Conservation (phyloP, 2,329 filamentous ascomycete genomes). For the Colletotrichum sublineola region DNA sequence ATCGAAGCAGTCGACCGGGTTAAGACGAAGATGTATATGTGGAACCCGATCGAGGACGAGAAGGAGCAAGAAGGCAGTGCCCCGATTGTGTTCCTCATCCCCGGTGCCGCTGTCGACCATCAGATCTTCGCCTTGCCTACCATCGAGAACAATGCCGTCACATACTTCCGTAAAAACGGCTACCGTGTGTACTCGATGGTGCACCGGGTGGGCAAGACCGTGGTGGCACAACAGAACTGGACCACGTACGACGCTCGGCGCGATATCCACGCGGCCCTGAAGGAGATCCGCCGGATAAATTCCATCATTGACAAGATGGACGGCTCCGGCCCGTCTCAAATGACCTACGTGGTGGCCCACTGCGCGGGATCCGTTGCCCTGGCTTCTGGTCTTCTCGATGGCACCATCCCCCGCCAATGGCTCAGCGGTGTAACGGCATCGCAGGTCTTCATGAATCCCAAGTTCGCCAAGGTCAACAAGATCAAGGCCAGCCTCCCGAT, state of each 20-base stretch:
- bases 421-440: constrained; percentile 69
- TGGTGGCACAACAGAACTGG: constrained; percentile 63
- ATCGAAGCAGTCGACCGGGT: constrained; percentile 67
- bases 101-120: constrained; percentile 73
- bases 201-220: constrained; percentile 68
- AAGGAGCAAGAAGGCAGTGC: constrained; percentile 48
- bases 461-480: constrained; percentile 68
- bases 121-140: constrained; percentile 74
- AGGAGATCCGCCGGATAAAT: constrained; percentile 61
- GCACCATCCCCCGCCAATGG: constrained; percentile 69
- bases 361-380: constrained; percentile 75
- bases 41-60: constrained; percentile 60
- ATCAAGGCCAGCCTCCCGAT: constrained; percentile 66
- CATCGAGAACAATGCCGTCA: constrained; percentile 71
- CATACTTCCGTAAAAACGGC: constrained; percentile 71
- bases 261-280: constrained; percentile 69
- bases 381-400: constrained; percentile 69
- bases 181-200: constrained; percentile 72
- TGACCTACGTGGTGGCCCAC: constrained; percentile 70
- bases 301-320: constrained; percentile 33
- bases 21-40: constrained; percentile 66
- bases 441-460: constrained; percentile 74
- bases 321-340: constrained; percentile 46
- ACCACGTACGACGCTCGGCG: constrained; percentile 72
- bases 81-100: constrained; percentile 70